phyloP scores from a whole-genome alignment of 2,329 filamentous ascomycete species.

The Ploettnerulaceae sp. region DNA sequence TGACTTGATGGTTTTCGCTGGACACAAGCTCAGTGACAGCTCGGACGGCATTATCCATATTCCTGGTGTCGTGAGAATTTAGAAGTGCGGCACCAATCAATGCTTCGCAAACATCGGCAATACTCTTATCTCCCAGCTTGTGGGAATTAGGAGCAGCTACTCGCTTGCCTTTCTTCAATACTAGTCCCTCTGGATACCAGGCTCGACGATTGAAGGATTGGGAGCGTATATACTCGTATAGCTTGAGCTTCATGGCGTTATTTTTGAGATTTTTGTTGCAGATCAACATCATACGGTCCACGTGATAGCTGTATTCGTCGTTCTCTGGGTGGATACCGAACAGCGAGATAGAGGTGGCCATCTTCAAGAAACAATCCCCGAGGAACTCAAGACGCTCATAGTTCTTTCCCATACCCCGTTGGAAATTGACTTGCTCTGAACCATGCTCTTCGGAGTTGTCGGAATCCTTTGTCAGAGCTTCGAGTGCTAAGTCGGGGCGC shows the following conservation, averaged over 20 bases:
- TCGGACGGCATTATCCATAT: slow-evolving; percentile 54
- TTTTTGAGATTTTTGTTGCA: slow-evolving; percentile 90
- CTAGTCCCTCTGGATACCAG: slow-evolving; percentile 84
- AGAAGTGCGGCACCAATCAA: slow-evolving; percentile 81
- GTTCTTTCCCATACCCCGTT: slow-evolving; percentile 84
- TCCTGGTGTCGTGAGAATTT: slow-evolving; percentile 36
- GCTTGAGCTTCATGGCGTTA: slow-evolving; percentile 60
- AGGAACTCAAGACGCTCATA: slow-evolving; percentile 94
- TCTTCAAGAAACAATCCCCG: slow-evolving; percentile 91
- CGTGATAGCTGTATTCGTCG: slow-evolving; percentile 83
- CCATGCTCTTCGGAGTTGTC: slow-evolving; percentile 74
- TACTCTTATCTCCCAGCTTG: slow-evolving; percentile 75
- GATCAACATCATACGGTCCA: slow-evolving; percentile 82
- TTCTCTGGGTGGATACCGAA: slow-evolving; percentile 72
- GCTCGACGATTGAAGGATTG: slow-evolving; percentile 66
- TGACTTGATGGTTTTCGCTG: slow-evolving; percentile 64
- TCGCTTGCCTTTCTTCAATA: slow-evolving; percentile 67
- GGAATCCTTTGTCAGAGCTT: slow-evolving; percentile 89
- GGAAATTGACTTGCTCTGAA: slow-evolving; percentile 65
- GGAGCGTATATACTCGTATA: slow-evolving; percentile 78
- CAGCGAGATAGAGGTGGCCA: slow-evolving; percentile 85
- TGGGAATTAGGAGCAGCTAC: slow-evolving; percentile 54
- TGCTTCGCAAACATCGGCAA: slow-evolving; percentile 92
- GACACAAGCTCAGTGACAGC: slow-evolving; percentile 67
- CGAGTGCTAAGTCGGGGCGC: slow-evolving; percentile 66